These are phyloP conservation scores for Metarhizium album DNA, from an alignment of 2,329 filamentous ascomycete genomes.

Conservation along the genomic window DNA sequence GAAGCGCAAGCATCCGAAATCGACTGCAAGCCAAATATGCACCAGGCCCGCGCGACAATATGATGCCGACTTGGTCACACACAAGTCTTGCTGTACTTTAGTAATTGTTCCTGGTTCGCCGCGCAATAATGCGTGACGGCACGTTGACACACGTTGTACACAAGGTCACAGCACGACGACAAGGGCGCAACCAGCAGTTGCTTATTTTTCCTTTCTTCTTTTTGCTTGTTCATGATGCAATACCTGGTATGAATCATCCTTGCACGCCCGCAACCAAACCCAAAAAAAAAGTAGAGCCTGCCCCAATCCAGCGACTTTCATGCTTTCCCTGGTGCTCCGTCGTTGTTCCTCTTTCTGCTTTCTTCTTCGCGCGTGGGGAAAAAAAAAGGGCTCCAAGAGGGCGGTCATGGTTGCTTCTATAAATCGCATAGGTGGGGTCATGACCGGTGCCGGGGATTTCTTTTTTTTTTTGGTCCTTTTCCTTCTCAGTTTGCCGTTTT, in stretches of 20 bases:
- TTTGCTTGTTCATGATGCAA: conserved; percentile 35
- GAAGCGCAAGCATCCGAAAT: too few relatives aligned
- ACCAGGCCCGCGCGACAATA: too few relatives aligned
- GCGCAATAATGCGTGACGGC: too few relatives aligned
- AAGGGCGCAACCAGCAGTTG: too few relatives aligned
- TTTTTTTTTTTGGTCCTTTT: conserved; percentile 7
- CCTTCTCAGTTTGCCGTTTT: conserved; percentile 9
- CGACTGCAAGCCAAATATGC: too few relatives aligned
- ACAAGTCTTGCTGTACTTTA: too few relatives aligned
- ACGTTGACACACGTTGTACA: neutral
- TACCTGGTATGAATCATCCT: conserved; percentile 41
- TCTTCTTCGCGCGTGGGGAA: neutral
- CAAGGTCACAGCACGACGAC: neutral
- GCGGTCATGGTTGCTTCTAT: conserved; percentile 15
- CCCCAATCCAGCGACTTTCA: conserved; percentile 1
- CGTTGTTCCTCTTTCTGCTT: neutral
- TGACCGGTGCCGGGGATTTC: conserved; percentile 19
- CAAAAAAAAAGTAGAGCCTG: conserved; percentile 33
- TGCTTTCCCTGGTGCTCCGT: neutral
- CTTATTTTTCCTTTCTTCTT: conserved; percentile 7
- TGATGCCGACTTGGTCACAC: too few relatives aligned
- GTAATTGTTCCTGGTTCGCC: too few relatives aligned
- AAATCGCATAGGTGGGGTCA: conserved; percentile 21
- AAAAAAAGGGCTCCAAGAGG: conserved; percentile 10
- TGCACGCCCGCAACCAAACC: conserved; percentile 40